Percentiles rank a stretch among this genome's conserved stretches.
Evolutionary conservation across 2,329 filamentous ascomycete species (phyloP).

Genomic region (Neopestalotiopsis rosae): DNA sequence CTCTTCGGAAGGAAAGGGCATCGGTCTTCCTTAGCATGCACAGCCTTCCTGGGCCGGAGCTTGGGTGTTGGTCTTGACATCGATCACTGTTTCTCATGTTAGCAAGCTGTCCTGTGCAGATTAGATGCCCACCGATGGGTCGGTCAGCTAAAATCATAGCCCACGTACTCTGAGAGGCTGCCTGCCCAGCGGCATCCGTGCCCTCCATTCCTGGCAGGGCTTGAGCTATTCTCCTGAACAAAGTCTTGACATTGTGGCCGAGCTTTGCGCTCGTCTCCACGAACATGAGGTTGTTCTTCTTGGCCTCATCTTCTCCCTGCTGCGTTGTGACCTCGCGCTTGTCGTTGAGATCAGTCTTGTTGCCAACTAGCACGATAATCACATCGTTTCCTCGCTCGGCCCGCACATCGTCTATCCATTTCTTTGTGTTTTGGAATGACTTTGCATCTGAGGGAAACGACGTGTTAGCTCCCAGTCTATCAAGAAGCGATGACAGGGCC

Average conservation of each 20-base stretch:
- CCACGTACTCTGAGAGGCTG: conserved; percentile 75
- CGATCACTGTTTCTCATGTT: conserved; percentile 71
- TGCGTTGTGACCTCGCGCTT: conserved; percentile 96
- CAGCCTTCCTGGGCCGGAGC: conserved; percentile 76
- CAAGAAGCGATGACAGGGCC: not conserved
- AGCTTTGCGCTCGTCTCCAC: conserved; percentile 98
- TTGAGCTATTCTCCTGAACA: conserved; percentile 98
- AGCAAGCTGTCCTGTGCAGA: conserved; percentile 25
- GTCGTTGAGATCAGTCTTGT: conserved; percentile 99
- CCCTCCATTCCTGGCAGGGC: conserved; percentile 98
- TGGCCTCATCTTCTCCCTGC: conserved; percentile 96
- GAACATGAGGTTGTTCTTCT: conserved; percentile 98
- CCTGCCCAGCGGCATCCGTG: conserved; percentile 76
- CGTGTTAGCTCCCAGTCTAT: conserved; percentile 26
- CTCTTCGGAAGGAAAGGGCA: not conserved
- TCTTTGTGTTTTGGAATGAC: conserved; percentile 97
- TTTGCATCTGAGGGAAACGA: conserved; percentile 69
- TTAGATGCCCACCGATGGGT: not conserved
- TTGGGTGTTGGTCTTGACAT: conserved; percentile 83
- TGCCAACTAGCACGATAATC: conserved; percentile 97
- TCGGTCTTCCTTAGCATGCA: conserved; percentile 57
- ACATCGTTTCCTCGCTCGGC: conserved; percentile 98
- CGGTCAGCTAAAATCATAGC: too few species aligned
- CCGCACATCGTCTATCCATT: conserved; percentile 99
- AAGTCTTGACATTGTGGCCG: conserved; percentile 95